A percentile compares a stretch with the other conserved stretches of the same genome.
Conservation (phyloP, 148 eudicot species). For the Rhododendron vialii region DNA sequence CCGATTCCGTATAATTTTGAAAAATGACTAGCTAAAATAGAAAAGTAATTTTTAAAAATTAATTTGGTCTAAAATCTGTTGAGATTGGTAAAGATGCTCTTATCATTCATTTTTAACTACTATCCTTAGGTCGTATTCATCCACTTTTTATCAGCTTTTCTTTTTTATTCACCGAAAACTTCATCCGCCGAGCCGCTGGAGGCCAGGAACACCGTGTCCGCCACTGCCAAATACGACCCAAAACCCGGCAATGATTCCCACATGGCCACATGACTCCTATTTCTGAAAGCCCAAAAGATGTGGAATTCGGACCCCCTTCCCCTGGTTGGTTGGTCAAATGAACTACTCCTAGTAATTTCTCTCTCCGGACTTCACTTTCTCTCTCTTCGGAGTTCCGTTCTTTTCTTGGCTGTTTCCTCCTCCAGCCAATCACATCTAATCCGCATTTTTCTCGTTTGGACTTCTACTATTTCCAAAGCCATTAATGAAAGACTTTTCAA, state of each 20-base stretch:
- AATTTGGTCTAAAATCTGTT: too few species aligned
- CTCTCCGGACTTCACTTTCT: not conserved
- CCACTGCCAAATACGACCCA: not conserved
- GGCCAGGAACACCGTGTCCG: not conserved
- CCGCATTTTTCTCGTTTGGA: conserved; percentile 1
- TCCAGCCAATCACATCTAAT: conserved; percentile 5
- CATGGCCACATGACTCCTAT: not conserved
- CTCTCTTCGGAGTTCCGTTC: not conserved
- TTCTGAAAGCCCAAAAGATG: not conserved
- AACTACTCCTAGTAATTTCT: not conserved
- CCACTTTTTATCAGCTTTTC: too few species aligned
- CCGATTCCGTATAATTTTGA: too few species aligned
- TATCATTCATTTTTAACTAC: too few species aligned
- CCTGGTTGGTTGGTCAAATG: not conserved
- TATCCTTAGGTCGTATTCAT: too few species aligned
- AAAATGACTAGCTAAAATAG: too few species aligned
- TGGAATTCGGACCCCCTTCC: not conserved
- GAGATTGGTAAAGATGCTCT: too few species aligned
- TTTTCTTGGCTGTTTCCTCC: not conserved
- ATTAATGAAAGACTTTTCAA: not conserved
- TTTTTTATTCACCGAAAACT: too few species aligned
- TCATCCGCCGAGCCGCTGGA: too few species aligned
- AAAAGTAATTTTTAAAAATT: too few species aligned
- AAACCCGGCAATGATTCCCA: not conserved
- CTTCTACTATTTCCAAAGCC: not conserved